These are phyloP conservation scores for Plenodomus biglobosus DNA, from an alignment of 2,329 filamentous ascomycete species.

Conservation along the genomic window DNA sequence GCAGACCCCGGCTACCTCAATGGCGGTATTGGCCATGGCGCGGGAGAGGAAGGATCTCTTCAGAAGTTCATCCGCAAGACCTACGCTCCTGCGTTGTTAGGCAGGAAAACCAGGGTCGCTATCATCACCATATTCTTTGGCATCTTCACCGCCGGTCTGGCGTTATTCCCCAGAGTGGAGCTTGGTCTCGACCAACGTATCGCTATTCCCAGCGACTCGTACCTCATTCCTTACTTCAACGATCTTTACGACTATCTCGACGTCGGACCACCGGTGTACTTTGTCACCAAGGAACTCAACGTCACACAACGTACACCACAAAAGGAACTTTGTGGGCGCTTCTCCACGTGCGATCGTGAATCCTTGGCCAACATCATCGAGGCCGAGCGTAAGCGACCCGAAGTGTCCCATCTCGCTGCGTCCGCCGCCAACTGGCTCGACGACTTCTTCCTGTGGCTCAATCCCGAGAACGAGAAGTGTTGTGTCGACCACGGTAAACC, in stretches of 20 bases:
- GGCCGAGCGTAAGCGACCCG: slow-evolving; percentile 85
- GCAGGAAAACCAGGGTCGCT: slow-evolving; percentile 74
- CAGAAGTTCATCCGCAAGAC: slow-evolving; percentile 87
- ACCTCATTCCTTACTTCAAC: slow-evolving; percentile 94
- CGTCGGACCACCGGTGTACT: slow-evolving; percentile 91
- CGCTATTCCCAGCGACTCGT: slow-evolving; percentile 89
- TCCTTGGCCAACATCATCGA: slow-evolving; percentile 90
- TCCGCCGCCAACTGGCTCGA: slow-evolving; percentile 95
- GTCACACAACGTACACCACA: slow-evolving; percentile 74
- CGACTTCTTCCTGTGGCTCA: slow-evolving; percentile 96
- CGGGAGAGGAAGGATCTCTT: slow-evolving; percentile 78
- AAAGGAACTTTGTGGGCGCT: slow-evolving; percentile 84
- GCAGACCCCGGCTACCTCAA: slow-evolving; percentile 69
- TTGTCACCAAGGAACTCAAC: slow-evolving; percentile 82
- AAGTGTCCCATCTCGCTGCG: slow-evolving; percentile 84
- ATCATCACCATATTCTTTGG: slow-evolving; percentile 83
- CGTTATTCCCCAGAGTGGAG: slow-evolving; percentile 79
- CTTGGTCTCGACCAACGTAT: slow-evolving; percentile 93
- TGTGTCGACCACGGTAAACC: slow-evolving; percentile 65
- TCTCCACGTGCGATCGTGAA: slow-evolving; percentile 80
- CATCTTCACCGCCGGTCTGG: slow-evolving; percentile 80
- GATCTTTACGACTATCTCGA: slow-evolving; percentile 93
- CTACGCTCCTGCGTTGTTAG: slow-evolving; percentile 81
- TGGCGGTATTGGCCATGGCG: slow-evolving; percentile 66
- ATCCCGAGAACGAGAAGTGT: slow-evolving; percentile 68